Conservation (phyloP, 179 eudicot genomes). For the Dionaea muscipula region DNA sequence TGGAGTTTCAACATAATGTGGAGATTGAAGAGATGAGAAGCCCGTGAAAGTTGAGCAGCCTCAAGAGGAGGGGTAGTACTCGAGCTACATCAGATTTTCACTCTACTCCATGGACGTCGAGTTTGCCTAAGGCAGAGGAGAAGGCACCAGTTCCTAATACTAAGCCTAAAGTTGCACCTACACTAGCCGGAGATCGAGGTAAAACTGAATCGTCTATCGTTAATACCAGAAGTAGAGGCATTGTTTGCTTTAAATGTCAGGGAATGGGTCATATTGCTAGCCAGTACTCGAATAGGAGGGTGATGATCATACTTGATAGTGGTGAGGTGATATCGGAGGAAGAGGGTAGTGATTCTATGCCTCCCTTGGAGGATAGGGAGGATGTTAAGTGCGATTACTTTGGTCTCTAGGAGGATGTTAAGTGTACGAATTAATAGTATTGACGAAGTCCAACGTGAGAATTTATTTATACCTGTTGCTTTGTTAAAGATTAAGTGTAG, state of each 20-base stretch:
- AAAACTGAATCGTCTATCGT: not conserved
- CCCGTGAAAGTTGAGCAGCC: slow-evolving; percentile 1
- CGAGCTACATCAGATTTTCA: too few relatives aligned
- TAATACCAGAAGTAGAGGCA: not conserved
- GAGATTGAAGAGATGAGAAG: not conserved
- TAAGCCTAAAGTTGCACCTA: not conserved
- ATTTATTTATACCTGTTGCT: not conserved
- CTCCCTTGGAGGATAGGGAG: too few relatives aligned
- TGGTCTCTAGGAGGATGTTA: too few relatives aligned
- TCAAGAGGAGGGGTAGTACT: not conserved
- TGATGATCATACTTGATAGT: too few relatives aligned
- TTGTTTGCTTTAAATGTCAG: not conserved
- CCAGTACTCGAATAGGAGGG: not conserved
- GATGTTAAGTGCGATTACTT: too few relatives aligned
- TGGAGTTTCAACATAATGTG: not conserved
- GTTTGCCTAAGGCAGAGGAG: too few relatives aligned
- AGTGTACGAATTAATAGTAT: too few relatives aligned
- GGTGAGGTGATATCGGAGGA: too few relatives aligned
- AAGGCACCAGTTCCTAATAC: not conserved
- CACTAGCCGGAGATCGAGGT: not conserved
- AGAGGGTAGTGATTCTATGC: too few relatives aligned
- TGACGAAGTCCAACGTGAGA: not conserved
- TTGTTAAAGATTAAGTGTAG: slow-evolving; percentile 2
- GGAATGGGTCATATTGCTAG: not conserved
- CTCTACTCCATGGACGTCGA: too few relatives aligned